These are phyloP conservation scores for Eurotiales sp. DNA, from an alignment of 2,329 filamentous ascomycete species.

Conservation along the genomic window DNA sequence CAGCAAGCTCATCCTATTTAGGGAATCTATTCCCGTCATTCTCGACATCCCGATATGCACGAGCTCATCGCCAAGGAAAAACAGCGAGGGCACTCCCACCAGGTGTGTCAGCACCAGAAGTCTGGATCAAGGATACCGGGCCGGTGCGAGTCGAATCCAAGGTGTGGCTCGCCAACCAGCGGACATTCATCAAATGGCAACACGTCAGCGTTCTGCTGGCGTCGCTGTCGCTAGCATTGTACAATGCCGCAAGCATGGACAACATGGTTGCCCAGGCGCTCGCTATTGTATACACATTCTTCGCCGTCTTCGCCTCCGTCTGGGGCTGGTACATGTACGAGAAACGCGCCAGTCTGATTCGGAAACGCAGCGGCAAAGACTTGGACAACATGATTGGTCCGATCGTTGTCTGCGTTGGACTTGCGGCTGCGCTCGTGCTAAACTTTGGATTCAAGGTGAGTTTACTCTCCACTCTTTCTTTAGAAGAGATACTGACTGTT, in stretches of 20 bases:
- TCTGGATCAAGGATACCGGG: constrained; percentile 92
- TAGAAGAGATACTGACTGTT: background rate
- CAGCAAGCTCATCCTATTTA: constrained; percentile 10
- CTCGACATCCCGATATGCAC: constrained; percentile 73
- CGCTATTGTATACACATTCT: constrained; percentile 75
- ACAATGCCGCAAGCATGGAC: constrained; percentile 74
- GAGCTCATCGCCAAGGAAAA: constrained; percentile 39
- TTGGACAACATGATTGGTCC: constrained; percentile 89
- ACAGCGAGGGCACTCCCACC: constrained; percentile 64
- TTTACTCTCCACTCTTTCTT: background rate
- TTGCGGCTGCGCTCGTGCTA: constrained; percentile 73
- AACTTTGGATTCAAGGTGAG: constrained; percentile 79
- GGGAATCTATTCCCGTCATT: constrained; percentile 69
- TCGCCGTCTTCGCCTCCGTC: constrained; percentile 75
- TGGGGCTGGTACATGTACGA: constrained; percentile 89
- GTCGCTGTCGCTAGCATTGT: constrained; percentile 75
- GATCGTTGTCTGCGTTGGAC: constrained; percentile 72
- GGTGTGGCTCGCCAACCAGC: constrained; percentile 97
- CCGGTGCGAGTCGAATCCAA: constrained; percentile 93
- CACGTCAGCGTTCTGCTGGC: constrained; percentile 88
- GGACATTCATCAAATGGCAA: constrained; percentile 98
- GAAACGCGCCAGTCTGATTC: constrained; percentile 71
- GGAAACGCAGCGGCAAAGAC: constrained; percentile 81
- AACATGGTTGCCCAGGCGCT: constrained; percentile 73
- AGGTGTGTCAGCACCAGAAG: constrained; percentile 78